Evolutionary conservation across 208 protist species (phyloP), one percentile per base, ranked within the genome.

Genomic region (Acanthamoeba rhysodes): DNA sequence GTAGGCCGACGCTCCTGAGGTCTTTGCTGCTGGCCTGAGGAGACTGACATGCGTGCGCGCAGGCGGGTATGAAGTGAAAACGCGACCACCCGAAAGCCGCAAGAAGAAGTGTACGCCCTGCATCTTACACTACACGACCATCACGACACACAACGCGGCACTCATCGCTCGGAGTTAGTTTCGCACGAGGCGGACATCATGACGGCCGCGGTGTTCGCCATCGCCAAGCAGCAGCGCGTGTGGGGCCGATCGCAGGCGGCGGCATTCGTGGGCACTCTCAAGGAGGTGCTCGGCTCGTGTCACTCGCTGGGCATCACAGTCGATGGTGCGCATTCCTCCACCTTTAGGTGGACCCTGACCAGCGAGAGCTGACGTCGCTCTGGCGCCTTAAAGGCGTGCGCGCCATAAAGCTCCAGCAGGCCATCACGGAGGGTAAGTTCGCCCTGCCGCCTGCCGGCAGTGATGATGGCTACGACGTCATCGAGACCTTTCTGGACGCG

Each of bases 281-380:
- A 78, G 70, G 70, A 78, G 70, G 70, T 78, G 70, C 70, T 78
- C 70, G 70, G 70, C 34, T 78, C 70, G 16, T 78, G 70, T 12
- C 70, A 78, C 34, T 78, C 70, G 32, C 70, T 78, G n/a, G 70
- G 70, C 1, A 20, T 78, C 34, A 78, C 70, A 2, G 70, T 78
- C 70, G 70, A 78, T 14, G 70, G 70, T 78, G 20, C 70, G 34
- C 27, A 14, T 2, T 72, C 57, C n/a, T 16, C 66, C 66, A 16
- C 29, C 12, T 27, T 37, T 12, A 14, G n/a, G 2, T 18, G 20
- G 14, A 9, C 29, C 29, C 16, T 27, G 29, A 5, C 14, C 12
- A 5, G n/a, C n/a, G 6, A 4, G n/a, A 41, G 57, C 20, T 64
- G 57, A 16, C 57, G 57, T 64, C 53, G 22, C 18, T 3, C 16